A percentile compares a stretch with the other conserved stretches of the same genome.
Evolutionary conservation across 2,329 filamentous ascomycete species (phyloP).

Genomic region (Chrysoporthe puriensis): DNA sequence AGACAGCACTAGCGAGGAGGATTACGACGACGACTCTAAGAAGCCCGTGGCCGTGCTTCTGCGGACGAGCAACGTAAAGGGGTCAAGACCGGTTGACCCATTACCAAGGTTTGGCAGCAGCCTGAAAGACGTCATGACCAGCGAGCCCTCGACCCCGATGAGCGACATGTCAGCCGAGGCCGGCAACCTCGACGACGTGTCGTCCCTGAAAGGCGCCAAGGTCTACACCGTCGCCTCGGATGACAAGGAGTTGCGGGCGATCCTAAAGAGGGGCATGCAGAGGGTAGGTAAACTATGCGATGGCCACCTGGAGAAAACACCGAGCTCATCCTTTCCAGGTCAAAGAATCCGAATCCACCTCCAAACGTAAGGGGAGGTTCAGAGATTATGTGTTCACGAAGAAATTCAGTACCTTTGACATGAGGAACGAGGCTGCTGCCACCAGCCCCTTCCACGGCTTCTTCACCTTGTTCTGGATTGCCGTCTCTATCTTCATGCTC

Average conservation of each 20-base stretch:
- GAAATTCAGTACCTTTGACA: slow-evolving; percentile 75
- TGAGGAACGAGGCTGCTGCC: slow-evolving; percentile 65
- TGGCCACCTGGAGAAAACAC: slow-evolving; percentile 29
- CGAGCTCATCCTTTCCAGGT: slow-evolving; percentile 22
- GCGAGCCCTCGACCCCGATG: slow-evolving; percentile 22
- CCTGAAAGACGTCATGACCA: slow-evolving; percentile 10
- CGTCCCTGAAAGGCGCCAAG: slow-evolving; percentile 25
- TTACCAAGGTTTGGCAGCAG: slow-evolving; percentile 31
- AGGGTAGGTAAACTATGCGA: slow-evolving; percentile 28
- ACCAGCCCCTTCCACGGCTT: slow-evolving; percentile 78
- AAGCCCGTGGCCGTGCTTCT: slow-evolving; percentile 33
- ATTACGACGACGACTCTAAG: slow-evolving; percentile 45
- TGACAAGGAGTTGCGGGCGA: slow-evolving; percentile 46
- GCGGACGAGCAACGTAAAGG: slow-evolving; percentile 29
- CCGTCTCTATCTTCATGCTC: slow-evolving; percentile 66
- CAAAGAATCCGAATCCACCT: slow-evolving; percentile 20
- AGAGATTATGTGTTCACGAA: slow-evolving; percentile 70
- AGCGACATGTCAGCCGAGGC: slow-evolving; percentile 25
- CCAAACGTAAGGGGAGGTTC: slow-evolving; percentile 41
- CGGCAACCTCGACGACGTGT: slow-evolving; percentile 27
- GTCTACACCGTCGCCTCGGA: slow-evolving; percentile 37
- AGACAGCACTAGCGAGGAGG: slow-evolving; percentile 50
- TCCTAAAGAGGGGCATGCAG: slow-evolving; percentile 38
- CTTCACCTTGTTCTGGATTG: slow-evolving; percentile 79
- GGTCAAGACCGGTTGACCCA: slow-evolving; percentile 16